These are phyloP conservation scores for Quercus wislizeni DNA, from an alignment of 306 rosid genomes.

Conservation along the genomic window DNA sequence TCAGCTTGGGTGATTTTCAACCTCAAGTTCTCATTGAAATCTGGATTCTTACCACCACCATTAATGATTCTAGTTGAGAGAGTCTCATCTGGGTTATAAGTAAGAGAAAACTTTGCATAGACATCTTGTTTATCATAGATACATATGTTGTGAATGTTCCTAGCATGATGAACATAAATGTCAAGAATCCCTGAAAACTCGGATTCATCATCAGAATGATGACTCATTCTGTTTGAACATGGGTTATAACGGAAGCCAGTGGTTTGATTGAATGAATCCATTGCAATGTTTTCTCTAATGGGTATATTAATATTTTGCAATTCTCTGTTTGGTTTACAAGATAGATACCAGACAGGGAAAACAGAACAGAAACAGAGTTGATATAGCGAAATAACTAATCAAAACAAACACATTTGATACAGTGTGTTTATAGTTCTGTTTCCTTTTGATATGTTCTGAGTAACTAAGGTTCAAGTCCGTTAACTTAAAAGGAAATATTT, in stretches of 20 bases:
- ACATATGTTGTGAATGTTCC: conserved; percentile 87
- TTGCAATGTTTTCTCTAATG: conserved; percentile 10
- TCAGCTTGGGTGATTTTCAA: conserved; percentile 68
- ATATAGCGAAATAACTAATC: not conserved
- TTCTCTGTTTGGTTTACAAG: conserved; percentile 6
- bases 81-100: conserved; percentile 82
- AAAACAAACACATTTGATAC: conserved; percentile 10
- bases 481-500: not conserved
- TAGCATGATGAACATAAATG: conserved; percentile 81
- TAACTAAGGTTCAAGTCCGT: not conserved
- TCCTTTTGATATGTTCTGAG: not conserved
- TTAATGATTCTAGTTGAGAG: conserved; percentile 65
- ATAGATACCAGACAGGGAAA: conserved; percentile 5
- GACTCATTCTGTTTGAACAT: conserved; percentile 27
- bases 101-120: conserved; percentile 86
- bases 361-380: conserved; percentile 19
- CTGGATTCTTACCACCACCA: conserved; percentile 83
- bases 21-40: conserved; percentile 70
- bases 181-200: conserved; percentile 72
- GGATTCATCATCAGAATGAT: conserved; percentile 28
- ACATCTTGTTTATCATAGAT: conserved; percentile 95
- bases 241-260: conserved; percentile 61
- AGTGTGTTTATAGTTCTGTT: not conserved
- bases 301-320: not conserved
- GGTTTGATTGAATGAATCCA: conserved; percentile 66